Evolutionary conservation across 2,329 filamentous ascomycete genomes (phyloP).

Genomic region (Trichophaea hybrida): DNA sequence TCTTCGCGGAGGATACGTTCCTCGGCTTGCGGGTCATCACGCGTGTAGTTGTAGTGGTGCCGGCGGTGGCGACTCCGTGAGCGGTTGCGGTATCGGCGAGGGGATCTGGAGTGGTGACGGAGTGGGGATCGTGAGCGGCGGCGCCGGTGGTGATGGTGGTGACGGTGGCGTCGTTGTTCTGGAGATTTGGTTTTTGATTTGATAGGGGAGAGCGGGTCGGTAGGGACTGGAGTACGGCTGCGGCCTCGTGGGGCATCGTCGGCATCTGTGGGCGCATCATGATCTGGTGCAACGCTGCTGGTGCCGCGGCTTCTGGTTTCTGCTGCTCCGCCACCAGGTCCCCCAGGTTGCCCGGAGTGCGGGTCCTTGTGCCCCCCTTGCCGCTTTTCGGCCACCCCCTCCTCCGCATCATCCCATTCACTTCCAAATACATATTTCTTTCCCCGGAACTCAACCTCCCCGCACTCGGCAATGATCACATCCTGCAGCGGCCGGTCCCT

Average conservation of each 20-base stretch:
- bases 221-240: background rate
- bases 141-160: background rate
- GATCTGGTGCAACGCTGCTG: slow-evolving; percentile 4
- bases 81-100: slow-evolving; percentile 7
- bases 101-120: slow-evolving; percentile 6
- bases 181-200: background rate
- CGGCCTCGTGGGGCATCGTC: slow-evolving; percentile 7
- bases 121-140: slow-evolving; percentile 8
- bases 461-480: slow-evolving; percentile 23
- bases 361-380: background rate
- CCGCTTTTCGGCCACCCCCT: background rate
- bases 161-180: background rate
- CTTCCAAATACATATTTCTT: background rate
- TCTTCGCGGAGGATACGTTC: slow-evolving; percentile 19
- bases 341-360: background rate
- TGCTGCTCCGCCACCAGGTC: background rate
- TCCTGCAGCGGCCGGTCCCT: slow-evolving; percentile 29
- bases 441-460: slow-evolving; percentile 14
- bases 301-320: background rate
- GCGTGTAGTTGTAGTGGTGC: slow-evolving; percentile 10
- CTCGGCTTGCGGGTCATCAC: slow-evolving; percentile 20
- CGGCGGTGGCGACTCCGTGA: background rate
- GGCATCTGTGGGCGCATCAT: background rate
- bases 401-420: background rate
- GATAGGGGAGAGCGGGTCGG: background rate